Conservation (phyloP, 1,284 basidiomycete genomes). For the Heliocybe sulcata region DNA sequence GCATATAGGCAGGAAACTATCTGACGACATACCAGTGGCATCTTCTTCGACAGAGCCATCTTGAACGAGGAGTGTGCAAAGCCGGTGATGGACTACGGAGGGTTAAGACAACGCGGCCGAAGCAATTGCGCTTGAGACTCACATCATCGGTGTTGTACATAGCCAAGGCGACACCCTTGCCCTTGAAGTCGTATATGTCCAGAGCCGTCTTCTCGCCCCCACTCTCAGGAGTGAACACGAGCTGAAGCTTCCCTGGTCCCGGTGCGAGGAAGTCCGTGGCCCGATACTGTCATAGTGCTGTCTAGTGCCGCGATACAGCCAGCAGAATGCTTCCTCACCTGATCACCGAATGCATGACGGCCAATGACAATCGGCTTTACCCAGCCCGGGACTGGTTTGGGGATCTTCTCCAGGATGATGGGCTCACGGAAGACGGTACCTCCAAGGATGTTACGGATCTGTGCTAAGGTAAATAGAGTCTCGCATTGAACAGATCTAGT, state of each 20-base stretch:
- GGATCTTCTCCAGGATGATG: constrained; percentile 88
- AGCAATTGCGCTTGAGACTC: constrained; percentile 10
- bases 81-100: constrained; percentile 74
- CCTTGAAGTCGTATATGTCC: constrained; percentile 89
- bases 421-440: constrained; percentile 99
- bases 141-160: constrained; percentile 97
- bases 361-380: constrained; percentile 95
- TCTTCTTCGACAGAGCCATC: constrained; percentile 95
- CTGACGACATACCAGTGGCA: constrained; percentile 61
- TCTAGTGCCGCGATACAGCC: constrained; percentile 3
- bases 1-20: not conserved
- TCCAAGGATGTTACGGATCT: constrained; percentile 95
- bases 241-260: constrained; percentile 85
- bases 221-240: constrained; percentile 77
- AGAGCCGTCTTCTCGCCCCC: constrained; percentile 60
- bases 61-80: constrained; percentile 98
- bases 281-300: constrained; percentile 53
- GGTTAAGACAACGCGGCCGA: not conserved
- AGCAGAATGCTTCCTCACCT: constrained; percentile 34
- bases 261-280: constrained; percentile 87
- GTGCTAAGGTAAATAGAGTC: constrained; percentile 3
- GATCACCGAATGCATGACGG: constrained; percentile 96
- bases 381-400: constrained; percentile 95
- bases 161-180: constrained; percentile 80
- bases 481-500: constrained; percentile 6